Base-by-base conservation (phyloP, 2,329 filamentous ascomycete species). In the Onygena corvina region DNA sequence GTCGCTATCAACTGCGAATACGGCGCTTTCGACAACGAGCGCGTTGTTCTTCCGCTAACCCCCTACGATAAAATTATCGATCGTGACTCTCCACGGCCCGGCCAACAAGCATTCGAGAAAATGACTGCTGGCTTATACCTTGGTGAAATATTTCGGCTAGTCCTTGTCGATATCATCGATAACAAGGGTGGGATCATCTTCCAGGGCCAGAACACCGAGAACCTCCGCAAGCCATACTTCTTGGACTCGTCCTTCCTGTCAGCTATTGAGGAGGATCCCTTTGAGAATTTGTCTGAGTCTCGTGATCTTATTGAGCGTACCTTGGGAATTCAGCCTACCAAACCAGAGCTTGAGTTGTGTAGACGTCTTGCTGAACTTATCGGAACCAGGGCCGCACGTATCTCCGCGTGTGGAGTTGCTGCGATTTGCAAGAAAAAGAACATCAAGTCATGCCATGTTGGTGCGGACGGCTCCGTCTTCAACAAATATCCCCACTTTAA, bases 401-500 rank as follows among this genome's bases (percentile, higher is more conserved):
- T 98, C 48, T 94, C 89, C 12, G 83, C 90, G 21, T 96, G 92
- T 62, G 92, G 92, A 69, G 86, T 98, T 49, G 88, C 90, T 9
- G 92, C 90, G 51, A 95, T 98, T 62, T 88, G 85, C 77, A 93
- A 83, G 72, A 96, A 96, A 81, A 96, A 95, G 78, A 77, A 79
- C 58, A 90, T 89, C 68, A 71, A 84, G 62, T 76, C 78, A 31
- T 94, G 86, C 72, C 92, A 96, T 67, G 92, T 98, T 35, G 92
- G 92, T 60, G 92, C 92, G 47, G 92, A 98, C 64, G 92, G 92
- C 31, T 94, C 86, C 14, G 90, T 98, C 49, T 98, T 98, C 74
- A 95, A 94, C 76, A 96, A 96, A 68, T 98, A 98, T 71, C 92
- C 92, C 9, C 85, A 94, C 71, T 98, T 98, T 79, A 95, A 95